Evolutionary conservation across 768 basidiomycete species (phyloP).

Genomic region (Polyporus arcularius): DNA sequence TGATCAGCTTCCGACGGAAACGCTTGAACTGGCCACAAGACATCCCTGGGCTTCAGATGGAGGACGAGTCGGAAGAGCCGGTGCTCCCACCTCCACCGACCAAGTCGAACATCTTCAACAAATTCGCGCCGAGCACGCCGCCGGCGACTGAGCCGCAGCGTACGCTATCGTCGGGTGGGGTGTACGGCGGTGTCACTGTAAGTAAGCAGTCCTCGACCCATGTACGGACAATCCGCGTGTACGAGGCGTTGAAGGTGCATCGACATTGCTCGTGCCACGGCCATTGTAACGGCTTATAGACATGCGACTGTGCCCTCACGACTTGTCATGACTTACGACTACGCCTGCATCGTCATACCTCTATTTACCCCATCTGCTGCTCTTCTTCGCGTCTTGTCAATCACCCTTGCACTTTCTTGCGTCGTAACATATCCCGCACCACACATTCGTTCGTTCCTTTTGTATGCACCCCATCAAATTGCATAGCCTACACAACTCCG

Average conservation of each 20-base stretch:
- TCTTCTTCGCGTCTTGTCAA: not conserved
- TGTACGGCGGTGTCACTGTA: constrained; percentile 10
- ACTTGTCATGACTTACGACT: not conserved
- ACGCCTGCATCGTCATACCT: not conserved
- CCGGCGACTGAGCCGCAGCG: not conserved
- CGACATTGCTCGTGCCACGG: constrained; percentile 1
- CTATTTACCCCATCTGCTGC: too few species aligned
- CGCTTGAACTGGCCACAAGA: constrained; percentile 72
- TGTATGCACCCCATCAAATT: not conserved
- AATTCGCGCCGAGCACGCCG: constrained; percentile 1
- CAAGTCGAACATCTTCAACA: not conserved
- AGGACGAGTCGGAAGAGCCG: constrained; percentile 7
- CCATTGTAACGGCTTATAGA: not conserved
- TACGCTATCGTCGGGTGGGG: not conserved
- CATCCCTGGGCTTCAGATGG: constrained; percentile 24
- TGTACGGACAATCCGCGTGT: constrained; percentile 26
- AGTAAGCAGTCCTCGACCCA: constrained; percentile 11
- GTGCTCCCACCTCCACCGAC: not conserved
- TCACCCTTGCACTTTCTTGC: not conserved
- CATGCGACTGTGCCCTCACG: not conserved
- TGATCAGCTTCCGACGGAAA: constrained; percentile 59
- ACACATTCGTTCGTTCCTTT: not conserved
- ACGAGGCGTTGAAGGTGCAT: constrained; percentile 19
- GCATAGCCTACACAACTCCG: too few species aligned
- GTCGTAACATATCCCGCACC: not conserved